Conservation (phyloP, 306 rosid genomes). For the Vachellia pachyceras region DNA sequence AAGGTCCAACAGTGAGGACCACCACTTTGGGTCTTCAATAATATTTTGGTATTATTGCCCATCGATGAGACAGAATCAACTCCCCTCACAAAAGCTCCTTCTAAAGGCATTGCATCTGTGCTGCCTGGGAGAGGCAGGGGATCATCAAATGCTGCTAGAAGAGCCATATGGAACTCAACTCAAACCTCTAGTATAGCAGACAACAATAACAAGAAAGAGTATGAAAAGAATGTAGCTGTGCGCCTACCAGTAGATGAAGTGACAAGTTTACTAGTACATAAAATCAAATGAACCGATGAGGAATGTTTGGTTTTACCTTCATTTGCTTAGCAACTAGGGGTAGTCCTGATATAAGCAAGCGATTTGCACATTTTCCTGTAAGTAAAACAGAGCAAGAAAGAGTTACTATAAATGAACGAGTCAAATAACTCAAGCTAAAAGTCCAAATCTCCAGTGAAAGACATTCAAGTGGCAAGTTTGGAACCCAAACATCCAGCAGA, state of each 20-base stretch:
- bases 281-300: slow-evolving; percentile 32
- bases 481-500: slow-evolving; percentile 2
- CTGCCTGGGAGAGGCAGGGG: slow-evolving; percentile 67
- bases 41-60: slow-evolving; percentile 84
- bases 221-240: slow-evolving; percentile 30
- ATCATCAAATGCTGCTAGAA: slow-evolving; percentile 89
- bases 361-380: slow-evolving; percentile 95
- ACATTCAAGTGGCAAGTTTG: not conserved
- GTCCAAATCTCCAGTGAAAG: not conserved
- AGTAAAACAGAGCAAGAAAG: slow-evolving; percentile 26
- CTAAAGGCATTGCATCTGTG: slow-evolving; percentile 63
- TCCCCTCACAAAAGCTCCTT: slow-evolving; percentile 96
- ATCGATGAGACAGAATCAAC: slow-evolving; percentile 91
- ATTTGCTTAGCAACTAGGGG: slow-evolving; percentile 83
- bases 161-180: slow-evolving; percentile 95
- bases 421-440: not conserved
- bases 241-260: slow-evolving; percentile 23
- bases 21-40: slow-evolving; percentile 49
- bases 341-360: slow-evolving; percentile 87
- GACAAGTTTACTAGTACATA: not conserved
- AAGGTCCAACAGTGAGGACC: slow-evolving; percentile 95
- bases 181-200: slow-evolving; percentile 67
- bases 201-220: slow-evolving; percentile 34
- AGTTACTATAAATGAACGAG: slow-evolving; percentile 18
- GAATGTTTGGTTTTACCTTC: slow-evolving; percentile 63